phyloP scores from a whole-genome alignment of 2,329 filamentous ascomycete genomes.

The Exophiala sideris region DNA sequence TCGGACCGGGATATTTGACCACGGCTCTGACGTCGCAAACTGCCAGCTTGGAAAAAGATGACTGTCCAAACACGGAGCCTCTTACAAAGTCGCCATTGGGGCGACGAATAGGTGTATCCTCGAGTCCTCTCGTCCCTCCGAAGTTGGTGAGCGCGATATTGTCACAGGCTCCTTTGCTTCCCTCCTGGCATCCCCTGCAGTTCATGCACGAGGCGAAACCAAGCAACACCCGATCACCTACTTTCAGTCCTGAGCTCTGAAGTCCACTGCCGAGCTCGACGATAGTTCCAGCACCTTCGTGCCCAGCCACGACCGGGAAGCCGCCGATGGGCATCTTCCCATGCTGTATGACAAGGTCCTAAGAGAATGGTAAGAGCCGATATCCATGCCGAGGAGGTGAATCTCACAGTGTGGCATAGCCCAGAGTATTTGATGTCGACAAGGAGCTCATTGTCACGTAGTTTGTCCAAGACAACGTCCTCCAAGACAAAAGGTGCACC shows the following conservation, averaged over 20 bases:
- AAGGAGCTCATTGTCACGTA: constrained; percentile 83
- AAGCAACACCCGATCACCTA: constrained; percentile 79
- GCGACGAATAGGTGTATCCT: constrained; percentile 1
- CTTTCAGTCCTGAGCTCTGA: constrained; percentile 62
- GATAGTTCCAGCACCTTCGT: constrained; percentile 53
- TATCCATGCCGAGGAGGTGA: background rate
- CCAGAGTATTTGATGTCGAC: constrained; percentile 85
- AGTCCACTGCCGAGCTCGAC: constrained; percentile 50
- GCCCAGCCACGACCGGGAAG: constrained; percentile 64
- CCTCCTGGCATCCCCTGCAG: background rate
- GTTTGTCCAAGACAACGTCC: constrained; percentile 64
- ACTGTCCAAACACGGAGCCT: constrained; percentile 35
- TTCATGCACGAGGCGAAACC: constrained; percentile 4
- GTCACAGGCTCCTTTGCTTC: constrained; percentile 2
- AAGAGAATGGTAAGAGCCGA: background rate
- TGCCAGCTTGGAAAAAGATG: constrained; percentile 33
- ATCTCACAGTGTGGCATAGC: constrained; percentile 74
- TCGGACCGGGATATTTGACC: constrained; percentile 23
- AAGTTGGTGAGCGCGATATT: constrained; percentile 5
- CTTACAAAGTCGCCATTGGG: constrained; percentile 1
- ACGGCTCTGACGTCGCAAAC: constrained; percentile 31
- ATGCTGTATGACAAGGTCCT: constrained; percentile 31
- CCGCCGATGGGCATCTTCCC: constrained; percentile 19
- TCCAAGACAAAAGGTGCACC: constrained; percentile 58
- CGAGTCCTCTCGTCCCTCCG: constrained; percentile 1